A percentile compares a stretch with the other conserved stretches of the same genome.
phyloP scores from a whole-genome alignment of 257 asterid genomes.

The Datura wrightii region DNA sequence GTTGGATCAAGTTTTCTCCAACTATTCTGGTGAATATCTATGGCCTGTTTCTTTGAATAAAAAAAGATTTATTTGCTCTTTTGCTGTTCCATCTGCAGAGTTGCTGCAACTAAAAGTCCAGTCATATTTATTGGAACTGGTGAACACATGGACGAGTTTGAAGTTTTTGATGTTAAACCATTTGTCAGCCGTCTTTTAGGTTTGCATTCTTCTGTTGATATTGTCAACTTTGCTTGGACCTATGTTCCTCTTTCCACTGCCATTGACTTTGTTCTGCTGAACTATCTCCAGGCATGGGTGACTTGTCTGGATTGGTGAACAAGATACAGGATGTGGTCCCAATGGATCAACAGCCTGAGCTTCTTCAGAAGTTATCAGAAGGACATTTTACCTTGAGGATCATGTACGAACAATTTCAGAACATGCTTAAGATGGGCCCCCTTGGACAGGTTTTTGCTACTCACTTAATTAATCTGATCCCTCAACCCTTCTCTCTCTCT shows the following conservation, averaged over 20 bases:
- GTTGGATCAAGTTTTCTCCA: background rate
- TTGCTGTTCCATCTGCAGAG: conserved; percentile 57
- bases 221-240: background rate
- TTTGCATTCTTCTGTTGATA: conserved; percentile 39
- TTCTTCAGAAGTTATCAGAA: conserved; percentile 92
- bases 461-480: background rate
- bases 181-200: conserved; percentile 99
- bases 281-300: conserved; percentile 80
- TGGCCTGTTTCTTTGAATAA: background rate
- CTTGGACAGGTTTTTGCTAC: conserved; percentile 83
- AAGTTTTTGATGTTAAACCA: conserved; percentile 95
- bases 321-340: conserved; percentile 97
- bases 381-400: conserved; percentile 89
- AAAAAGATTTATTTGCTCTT: background rate
- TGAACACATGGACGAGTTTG: conserved; percentile 98
- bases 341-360: conserved; percentile 99
- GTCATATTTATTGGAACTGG: conserved; percentile 94
- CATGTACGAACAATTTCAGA: conserved; percentile 93
- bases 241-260: conserved; percentile 10
- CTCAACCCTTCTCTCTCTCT: background rate
- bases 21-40: background rate
- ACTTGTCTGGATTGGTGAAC: conserved; percentile 98
- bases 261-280: conserved; percentile 24
- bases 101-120: conserved; percentile 98
- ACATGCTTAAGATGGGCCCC: conserved; percentile 92